Base-by-base conservation (phyloP, 139 green algal genomes). In the Chlamydomonas sp. region DNA sequence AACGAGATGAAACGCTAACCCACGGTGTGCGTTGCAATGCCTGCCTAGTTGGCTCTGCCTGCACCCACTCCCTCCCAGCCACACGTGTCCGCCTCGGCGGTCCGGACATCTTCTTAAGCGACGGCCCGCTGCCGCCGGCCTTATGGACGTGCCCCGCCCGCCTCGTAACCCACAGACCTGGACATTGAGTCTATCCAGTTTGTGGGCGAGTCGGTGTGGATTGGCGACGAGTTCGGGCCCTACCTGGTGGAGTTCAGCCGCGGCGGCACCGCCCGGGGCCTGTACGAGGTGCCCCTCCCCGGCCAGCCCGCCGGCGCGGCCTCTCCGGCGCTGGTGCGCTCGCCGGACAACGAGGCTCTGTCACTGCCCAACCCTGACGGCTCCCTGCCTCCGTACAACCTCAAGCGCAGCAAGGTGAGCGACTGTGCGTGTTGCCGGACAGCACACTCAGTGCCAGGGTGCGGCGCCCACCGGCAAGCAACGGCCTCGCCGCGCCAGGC, bases 181-280 rank as follows among this genome's bases (percentile, higher is more conserved):
- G 77, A 81, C 77, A 81, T 49, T 9, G 77, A 81, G 77, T 81
- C 77, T 59, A 66, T 81, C 59, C 77, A 81, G 77, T 17, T 17
- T 59, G 68, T 68, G 5, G 77, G 77, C 58, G 16, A 69, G 15
- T 49, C 59, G 59, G 49, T 81, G 8, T 81, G 77, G 77, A 81
- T 81, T 15, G 77, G 77, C 57, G 77, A 81, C 8, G 77, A 81
- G 77, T 81, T 81, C 77, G 77, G 77, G 59, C 77, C 77, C 59
- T 81, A 69, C 77, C 77, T 81, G 58, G 14, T 81, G 4, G 77
- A 81, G 77, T 10, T 81, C 1, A 20, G 9, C 60, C 1, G 2
- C 77, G 68, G 49, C 20, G 77, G 59, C 16, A 59, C 10, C 8
- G 77, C 68, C 69, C 8, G 15, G 1, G 16, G 17, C 69, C 5